phyloP scores from a whole-genome alignment of 2,329 filamentous ascomycete species.

The Penicillium sp. region DNA sequence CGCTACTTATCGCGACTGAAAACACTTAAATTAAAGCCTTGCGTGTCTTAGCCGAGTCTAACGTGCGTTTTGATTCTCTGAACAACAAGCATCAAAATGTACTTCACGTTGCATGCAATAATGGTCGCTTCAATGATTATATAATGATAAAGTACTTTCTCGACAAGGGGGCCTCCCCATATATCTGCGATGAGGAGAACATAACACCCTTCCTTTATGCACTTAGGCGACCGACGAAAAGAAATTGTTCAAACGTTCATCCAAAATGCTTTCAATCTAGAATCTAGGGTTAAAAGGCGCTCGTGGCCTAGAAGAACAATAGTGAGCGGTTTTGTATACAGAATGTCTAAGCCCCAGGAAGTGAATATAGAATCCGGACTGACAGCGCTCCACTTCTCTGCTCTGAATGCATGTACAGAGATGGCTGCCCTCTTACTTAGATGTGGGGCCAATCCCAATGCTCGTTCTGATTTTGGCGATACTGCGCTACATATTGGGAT shows the following conservation, averaged over 20 bases:
- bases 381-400: conserved; percentile 17
- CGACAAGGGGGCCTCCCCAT: too few relatives aligned
- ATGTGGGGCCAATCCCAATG: conserved; percentile 15
- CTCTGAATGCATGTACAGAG: conserved; percentile 10
- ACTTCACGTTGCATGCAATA: conserved; percentile 10
- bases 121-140: conserved; percentile 1
- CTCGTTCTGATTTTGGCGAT: conserved; percentile 10
- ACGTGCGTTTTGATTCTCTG: conserved; percentile 1
- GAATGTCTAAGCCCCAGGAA: not conserved
- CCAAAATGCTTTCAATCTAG: conserved; percentile 9
- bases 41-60: not conserved
- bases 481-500: conserved; percentile 19
- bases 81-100: conserved; percentile 11
- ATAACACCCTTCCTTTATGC: conserved; percentile 19
- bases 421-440: conserved; percentile 14
- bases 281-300: conserved; percentile 4
- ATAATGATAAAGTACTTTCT: not conserved
- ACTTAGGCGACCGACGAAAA: conserved; percentile 1
- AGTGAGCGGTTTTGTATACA: conserved; percentile 1
- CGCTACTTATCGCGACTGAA: too few relatives aligned
- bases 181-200: conserved; percentile 9
- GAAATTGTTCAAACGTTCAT: conserved; percentile 10
- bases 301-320: conserved; percentile 6
- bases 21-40: too few relatives aligned
- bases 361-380: conserved; percentile 1